Conservation (phyloP, 116 monocot genomes). For the Cymodocea nodosa region DNA sequence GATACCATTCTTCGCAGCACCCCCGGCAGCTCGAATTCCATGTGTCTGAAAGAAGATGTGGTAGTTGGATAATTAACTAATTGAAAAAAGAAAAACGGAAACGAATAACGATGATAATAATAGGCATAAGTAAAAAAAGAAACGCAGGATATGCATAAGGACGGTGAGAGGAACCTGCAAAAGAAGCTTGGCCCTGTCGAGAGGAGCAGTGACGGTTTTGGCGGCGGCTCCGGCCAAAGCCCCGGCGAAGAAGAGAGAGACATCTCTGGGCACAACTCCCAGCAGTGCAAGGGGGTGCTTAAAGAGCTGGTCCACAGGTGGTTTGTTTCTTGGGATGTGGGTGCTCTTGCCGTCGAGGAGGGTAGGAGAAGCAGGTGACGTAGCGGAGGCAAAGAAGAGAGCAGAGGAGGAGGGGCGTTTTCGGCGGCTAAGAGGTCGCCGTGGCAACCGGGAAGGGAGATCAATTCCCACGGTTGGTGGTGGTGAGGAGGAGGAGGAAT, state of each 20-base stretch:
- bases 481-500: neutral
- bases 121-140: neutral
- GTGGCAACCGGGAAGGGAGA: too few species aligned
- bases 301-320: slow-evolving; percentile 28
- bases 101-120: neutral
- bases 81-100: too few species aligned
- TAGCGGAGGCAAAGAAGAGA: too few species aligned
- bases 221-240: slow-evolving; percentile 67
- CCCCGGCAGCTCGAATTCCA: slow-evolving; percentile 37
- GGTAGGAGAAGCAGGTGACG: too few species aligned
- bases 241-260: slow-evolving; percentile 70
- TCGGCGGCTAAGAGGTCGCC: too few species aligned
- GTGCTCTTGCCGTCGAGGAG: too few species aligned
- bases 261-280: slow-evolving; percentile 55
- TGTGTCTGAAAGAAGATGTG: slow-evolving; percentile 42
- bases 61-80: too few species aligned
- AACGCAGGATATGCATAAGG: neutral
- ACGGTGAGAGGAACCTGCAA: slow-evolving; percentile 46
- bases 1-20: slow-evolving; percentile 32
- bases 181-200: slow-evolving; percentile 91
- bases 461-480: neutral
- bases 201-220: slow-evolving; percentile 82
- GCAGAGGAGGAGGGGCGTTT: too few species aligned
- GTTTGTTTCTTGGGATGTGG: neutral
- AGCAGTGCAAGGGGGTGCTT: slow-evolving; percentile 72